Conservation (phyloP, 805 yeast species). For the Crinitomyces ghanaensis region DNA sequence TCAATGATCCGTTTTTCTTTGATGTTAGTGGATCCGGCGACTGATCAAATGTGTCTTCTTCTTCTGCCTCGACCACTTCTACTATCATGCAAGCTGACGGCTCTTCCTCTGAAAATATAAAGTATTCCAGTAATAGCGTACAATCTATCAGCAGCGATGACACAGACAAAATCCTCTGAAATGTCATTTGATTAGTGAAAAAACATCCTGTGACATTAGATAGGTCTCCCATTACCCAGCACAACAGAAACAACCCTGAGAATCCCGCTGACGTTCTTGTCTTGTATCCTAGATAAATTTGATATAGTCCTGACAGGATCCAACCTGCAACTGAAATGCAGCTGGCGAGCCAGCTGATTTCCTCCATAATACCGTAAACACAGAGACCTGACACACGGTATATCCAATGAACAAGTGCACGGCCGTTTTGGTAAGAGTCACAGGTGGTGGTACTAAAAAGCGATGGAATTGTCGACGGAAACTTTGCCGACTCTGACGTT, state of each 20-base stretch:
- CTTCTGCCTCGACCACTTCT: conserved; percentile 1
- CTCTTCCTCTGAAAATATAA: conserved; percentile 14
- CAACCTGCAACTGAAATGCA: conserved; percentile 20
- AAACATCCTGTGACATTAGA: conserved; percentile 23
- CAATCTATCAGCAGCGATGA: conserved; percentile 18
- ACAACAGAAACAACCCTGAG: conserved; percentile 18
- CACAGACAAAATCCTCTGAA: conserved; percentile 21
- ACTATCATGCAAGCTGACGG: background rate
- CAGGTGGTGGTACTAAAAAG: conserved; percentile 1
- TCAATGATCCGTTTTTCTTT: background rate
- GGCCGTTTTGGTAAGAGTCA: conserved; percentile 6
- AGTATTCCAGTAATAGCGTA: conserved; percentile 17
- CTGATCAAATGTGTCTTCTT: background rate
- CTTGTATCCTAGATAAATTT: conserved; percentile 18
- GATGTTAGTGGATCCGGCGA: too few relatives aligned
- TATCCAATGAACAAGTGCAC: conserved; percentile 7
- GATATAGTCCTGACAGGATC: conserved; percentile 23
- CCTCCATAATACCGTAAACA: conserved; percentile 9
- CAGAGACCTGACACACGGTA: conserved; percentile 8
- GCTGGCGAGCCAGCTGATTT: conserved; percentile 15
- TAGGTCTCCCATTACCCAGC: conserved; percentile 25
- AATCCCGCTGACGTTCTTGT: conserved; percentile 22
- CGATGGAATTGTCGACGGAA: too few relatives aligned
- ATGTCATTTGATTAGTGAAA: conserved; percentile 22
- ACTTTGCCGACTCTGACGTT: too few relatives aligned